Base-by-base conservation (phyloP, 2,329 filamentous ascomycete genomes). In the Phaeosphaeriaceae sp. region DNA sequence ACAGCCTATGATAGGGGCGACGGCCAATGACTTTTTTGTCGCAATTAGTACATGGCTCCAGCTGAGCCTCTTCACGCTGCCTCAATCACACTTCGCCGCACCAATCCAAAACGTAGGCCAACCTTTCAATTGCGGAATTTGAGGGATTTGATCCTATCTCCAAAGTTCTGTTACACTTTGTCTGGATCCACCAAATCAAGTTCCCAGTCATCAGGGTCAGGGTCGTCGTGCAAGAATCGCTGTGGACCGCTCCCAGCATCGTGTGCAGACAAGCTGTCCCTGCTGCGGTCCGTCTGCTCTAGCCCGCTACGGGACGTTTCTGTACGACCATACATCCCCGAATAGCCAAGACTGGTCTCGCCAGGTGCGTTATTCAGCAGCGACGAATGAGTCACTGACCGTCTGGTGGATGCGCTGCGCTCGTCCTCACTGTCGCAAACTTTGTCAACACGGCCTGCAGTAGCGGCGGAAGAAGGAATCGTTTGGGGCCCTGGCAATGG, bases 331-430 rank as follows among this genome's bases (percentile, higher is more conserved):
- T 51, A 61, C 51, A 61, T 54, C 47, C 51, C 49, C 43, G 55
- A 56, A 26, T 51, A 52, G 22, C 49, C 50, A 23, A 52, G 49
- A 55, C 58, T 59, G 52, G 44, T 61, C 53, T 60, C 59, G 59
- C 55, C 32, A 57, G 66, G 72, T 62, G 61, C 63, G 59, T 73
- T 68, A 64, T 72, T 70, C 47, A 61, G 59, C 47, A 73, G 55
- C 55, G 63, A 70, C 17, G 62, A 65, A 54, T 68, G 67, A 65
- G 59, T 69, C 66, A 70, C 63, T 47, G 56, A 65, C 35, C 52
- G 49, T 55, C 63, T 58, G 54, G 63, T 66, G 54, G 64, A 65
- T 42, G 53, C 60, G 54, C 60, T 64, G 49, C 43, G 40, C 47
- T 65, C 53, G 44, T 51, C 55, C 47, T 61, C 53, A 22, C 47